phyloP scores from a whole-genome alignment of 306 rosid genomes.

The Leucaena leucocephala region DNA sequence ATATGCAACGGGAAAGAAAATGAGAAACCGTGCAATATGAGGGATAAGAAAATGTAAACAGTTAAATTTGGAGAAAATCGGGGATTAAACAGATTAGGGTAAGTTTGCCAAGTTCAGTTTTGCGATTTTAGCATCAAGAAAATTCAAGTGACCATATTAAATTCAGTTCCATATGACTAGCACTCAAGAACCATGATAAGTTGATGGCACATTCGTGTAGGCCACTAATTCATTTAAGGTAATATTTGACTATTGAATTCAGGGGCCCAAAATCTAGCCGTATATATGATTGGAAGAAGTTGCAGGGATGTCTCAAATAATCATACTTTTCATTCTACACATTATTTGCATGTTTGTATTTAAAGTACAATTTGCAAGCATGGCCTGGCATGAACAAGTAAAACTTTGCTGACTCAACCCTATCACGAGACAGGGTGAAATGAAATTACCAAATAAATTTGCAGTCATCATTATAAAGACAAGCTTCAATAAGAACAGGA shows the following conservation, averaged over 20 bases:
- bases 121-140: constrained; percentile 22
- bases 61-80: neutral
- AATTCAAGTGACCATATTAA: neutral
- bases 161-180: constrained; percentile 14
- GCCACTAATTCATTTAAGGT: neutral
- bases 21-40: constrained; percentile 10
- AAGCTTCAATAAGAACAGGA: constrained; percentile 14
- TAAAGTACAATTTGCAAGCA: neutral
- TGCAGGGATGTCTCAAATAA: constrained; percentile 2
- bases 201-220: neutral
- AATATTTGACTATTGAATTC: constrained; percentile 9
- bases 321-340: neutral
- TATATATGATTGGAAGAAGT: constrained; percentile 24
- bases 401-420: neutral
- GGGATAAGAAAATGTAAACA: constrained; percentile 24
- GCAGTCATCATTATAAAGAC: constrained; percentile 15
- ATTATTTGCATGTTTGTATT: neutral
- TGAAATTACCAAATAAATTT: constrained; percentile 24
- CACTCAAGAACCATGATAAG: constrained; percentile 9
- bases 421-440: neutral
- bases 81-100: constrained; percentile 14
- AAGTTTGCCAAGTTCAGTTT: constrained; percentile 17
- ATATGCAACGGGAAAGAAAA: neutral
- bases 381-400: neutral
- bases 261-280: neutral